Conservation (phyloP, 805 yeast genomes). For the Pichia kluyveri region DNA sequence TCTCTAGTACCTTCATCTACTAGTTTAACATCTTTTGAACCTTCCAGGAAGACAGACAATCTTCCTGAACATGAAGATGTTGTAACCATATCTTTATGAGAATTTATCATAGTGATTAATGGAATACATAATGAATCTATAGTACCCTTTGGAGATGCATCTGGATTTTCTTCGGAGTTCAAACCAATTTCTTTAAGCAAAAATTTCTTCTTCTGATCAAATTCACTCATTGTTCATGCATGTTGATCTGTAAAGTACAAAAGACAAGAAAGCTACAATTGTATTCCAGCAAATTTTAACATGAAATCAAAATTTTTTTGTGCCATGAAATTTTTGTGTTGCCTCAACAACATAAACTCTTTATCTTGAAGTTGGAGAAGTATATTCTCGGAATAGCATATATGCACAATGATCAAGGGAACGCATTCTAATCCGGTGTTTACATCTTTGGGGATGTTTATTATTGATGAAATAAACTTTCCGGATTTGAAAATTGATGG, state of each 20-base stretch:
- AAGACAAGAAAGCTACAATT: too few relatives aligned
- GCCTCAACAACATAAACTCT: too few relatives aligned
- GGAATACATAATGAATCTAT: conserved; percentile 72
- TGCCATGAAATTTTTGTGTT: not conserved
- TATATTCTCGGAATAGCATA: not conserved
- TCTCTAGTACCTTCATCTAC: not conserved
- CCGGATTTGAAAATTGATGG: conserved; percentile 33
- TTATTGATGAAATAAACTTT: conserved; percentile 76
- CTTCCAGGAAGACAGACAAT: conserved; percentile 75
- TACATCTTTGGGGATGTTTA: conserved; percentile 79
- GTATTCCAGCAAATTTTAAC: not conserved
- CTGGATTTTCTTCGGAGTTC: conserved; percentile 37
- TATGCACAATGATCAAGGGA: not conserved
- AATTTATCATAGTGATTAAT: conserved; percentile 58
- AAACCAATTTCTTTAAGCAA: conserved; percentile 45
- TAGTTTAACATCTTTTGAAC: conserved; percentile 29
- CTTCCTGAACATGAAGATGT: conserved; percentile 88
- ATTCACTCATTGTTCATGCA: conserved; percentile 32
- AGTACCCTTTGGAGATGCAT: conserved; percentile 81
- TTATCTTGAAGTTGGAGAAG: too few relatives aligned
- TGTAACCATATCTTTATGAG: conserved; percentile 61
- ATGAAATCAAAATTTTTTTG: too few relatives aligned
- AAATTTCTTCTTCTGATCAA: conserved; percentile 55
- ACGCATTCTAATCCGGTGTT: conserved; percentile 20
- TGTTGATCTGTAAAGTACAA: too few relatives aligned